phyloP scores from a whole-genome alignment of 1,139 yeast species.

The Saccharomycopsis crataegensis region DNA sequence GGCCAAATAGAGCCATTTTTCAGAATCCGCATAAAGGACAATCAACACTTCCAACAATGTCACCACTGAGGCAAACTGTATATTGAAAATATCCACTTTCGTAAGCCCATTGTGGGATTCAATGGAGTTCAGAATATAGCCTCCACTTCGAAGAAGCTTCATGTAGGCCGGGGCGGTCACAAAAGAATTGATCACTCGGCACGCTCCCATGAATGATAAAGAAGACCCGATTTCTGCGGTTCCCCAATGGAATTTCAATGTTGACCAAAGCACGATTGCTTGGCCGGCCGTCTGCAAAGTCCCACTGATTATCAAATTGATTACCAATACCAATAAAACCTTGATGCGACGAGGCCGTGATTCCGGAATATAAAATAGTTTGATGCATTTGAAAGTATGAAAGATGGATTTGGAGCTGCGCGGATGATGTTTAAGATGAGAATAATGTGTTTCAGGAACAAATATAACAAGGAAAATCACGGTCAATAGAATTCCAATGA shows the following conservation, averaged over 20 bases:
- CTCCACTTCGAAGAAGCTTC: slow-evolving; percentile 38
- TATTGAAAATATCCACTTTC: slow-evolving; percentile 42
- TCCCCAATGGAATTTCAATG: slow-evolving; percentile 52
- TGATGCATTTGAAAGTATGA: slow-evolving; percentile 39
- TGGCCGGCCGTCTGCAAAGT: slow-evolving; percentile 34
- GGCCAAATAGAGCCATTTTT: slow-evolving; percentile 26
- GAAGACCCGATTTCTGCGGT: slow-evolving; percentile 53
- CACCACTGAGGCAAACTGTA: slow-evolving; percentile 32
- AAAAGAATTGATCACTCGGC: slow-evolving; percentile 1
- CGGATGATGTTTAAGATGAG: background rate
- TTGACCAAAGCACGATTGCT: slow-evolving; percentile 48
- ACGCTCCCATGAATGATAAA: slow-evolving; percentile 34
- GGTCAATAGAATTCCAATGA: background rate
- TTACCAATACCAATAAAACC: slow-evolving; percentile 38
- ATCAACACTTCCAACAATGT: slow-evolving; percentile 40
- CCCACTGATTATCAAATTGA: slow-evolving; percentile 38
- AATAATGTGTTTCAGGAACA: slow-evolving; percentile 15
- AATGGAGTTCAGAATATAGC: slow-evolving; percentile 31
- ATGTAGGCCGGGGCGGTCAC: slow-evolving; percentile 9
- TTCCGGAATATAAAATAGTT: slow-evolving; percentile 33
- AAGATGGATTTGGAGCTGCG: background rate
- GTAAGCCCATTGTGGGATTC: slow-evolving; percentile 43
- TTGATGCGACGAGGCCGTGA: slow-evolving; percentile 37
- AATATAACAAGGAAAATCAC: background rate
- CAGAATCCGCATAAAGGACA: slow-evolving; percentile 30